phyloP scores from a whole-genome alignment of 768 basidiomycete species.

The Serendipita sp. region DNA sequence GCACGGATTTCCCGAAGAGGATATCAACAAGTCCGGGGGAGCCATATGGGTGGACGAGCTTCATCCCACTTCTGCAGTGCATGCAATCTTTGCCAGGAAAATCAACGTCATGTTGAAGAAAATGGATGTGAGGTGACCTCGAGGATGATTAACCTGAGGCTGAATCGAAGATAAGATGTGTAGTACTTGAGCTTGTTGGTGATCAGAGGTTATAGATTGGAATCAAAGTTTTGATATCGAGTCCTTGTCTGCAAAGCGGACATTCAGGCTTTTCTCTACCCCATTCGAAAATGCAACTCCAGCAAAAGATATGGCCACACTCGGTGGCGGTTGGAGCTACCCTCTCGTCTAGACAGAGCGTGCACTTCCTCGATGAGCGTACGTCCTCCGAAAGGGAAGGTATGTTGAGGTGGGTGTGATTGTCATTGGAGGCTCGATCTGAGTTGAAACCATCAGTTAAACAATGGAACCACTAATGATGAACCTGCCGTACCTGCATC shows the following conservation, averaged over 20 bases:
- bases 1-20: constrained; percentile 25
- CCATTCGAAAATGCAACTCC: constrained; percentile 82
- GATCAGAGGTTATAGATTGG: constrained; percentile 69
- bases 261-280: constrained; percentile 84
- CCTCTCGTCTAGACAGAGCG: constrained; percentile 72
- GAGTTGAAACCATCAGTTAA: background rate
- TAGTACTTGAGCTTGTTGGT: no score
- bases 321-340: constrained; percentile 71
- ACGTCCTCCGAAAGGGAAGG: constrained; percentile 33
- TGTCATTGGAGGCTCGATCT: constrained; percentile 41
- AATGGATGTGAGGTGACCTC: background rate
- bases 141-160: background rate
- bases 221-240: constrained; percentile 50
- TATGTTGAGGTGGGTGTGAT: constrained; percentile 49
- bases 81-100: constrained; percentile 28
- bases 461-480: background rate
- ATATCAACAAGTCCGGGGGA: constrained; percentile 23
- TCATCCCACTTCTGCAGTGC: constrained; percentile 38
- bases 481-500: background rate
- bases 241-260: constrained; percentile 66
- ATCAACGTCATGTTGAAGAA: background rate
- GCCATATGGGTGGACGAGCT: constrained; percentile 36
- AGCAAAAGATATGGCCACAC: constrained; percentile 82
- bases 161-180: no score
- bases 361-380: constrained; percentile 53